phyloP scores from a whole-genome alignment of 257 asterid genomes.

The Solanum pimpinellifolium region DNA sequence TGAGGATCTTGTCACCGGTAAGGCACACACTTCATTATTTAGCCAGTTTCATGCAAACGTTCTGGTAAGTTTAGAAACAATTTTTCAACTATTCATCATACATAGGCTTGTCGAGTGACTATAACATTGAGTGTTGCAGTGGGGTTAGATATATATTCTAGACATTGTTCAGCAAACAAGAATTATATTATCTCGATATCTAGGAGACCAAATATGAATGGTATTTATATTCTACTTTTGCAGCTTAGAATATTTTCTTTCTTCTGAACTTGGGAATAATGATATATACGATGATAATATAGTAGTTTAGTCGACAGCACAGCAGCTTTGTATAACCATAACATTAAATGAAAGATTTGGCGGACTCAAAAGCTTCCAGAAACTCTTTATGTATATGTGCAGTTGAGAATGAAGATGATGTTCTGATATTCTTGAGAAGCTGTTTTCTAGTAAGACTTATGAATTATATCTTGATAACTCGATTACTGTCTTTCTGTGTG shows the following conservation, averaged over 20 bases:
- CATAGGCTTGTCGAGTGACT: not conserved
- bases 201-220: not conserved
- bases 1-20: constrained; percentile 26
- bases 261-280: not conserved
- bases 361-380: not conserved
- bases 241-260: not conserved
- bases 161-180: not conserved
- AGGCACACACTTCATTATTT: not conserved
- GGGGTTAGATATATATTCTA: not conserved
- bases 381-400: not conserved
- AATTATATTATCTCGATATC: not conserved
- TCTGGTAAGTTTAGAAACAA: not conserved
- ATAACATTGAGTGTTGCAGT: not conserved
- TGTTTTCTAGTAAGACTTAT: not conserved
- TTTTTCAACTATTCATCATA: not conserved
- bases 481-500: not conserved
- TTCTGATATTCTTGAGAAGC: not conserved
- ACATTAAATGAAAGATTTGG: not conserved
- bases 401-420: not conserved
- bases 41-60: not conserved
- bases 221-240: not conserved
- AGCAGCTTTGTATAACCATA: not conserved
- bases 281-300: not conserved
- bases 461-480: not conserved
- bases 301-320: not conserved